Percentiles rank a stretch among this genome's conserved stretches.
Conservation (phyloP, 257 asterid species). For the Petunia axillaris region DNA sequence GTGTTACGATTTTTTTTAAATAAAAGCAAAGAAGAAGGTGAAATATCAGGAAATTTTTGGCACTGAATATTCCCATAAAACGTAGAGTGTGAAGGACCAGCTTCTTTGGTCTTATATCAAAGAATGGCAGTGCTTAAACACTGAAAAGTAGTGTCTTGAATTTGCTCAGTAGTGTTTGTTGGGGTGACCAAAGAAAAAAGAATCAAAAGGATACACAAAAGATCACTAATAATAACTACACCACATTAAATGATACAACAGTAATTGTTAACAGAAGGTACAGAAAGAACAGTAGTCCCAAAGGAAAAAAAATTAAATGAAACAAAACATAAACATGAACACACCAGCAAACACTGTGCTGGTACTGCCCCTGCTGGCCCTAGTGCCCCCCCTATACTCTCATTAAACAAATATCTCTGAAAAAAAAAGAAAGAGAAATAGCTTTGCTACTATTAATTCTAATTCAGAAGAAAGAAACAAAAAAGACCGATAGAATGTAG, state of each 20-base stretch:
- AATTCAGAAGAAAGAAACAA: slow-evolving; percentile 24
- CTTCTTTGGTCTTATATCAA: too few species aligned
- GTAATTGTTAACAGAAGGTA: not conserved
- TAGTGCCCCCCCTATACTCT: not conserved
- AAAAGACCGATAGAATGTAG: slow-evolving; percentile 18
- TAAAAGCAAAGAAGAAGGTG: not conserved
- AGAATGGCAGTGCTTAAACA: slow-evolving; percentile 20
- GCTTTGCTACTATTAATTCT: slow-evolving; percentile 64
- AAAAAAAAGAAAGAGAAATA: slow-evolving; percentile 24
- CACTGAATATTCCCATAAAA: not conserved
- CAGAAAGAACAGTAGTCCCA: slow-evolving; percentile 21
- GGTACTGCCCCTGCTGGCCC: not conserved
- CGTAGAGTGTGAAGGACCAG: too few species aligned
- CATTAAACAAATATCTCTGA: slow-evolving; percentile 32
- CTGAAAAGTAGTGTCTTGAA: slow-evolving; percentile 13
- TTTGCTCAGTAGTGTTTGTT: slow-evolving; percentile 4
- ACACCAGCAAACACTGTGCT: slow-evolving; percentile 22
- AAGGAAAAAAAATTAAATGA: slow-evolving; percentile 14
- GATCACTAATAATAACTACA: not conserved
- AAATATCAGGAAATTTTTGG: not conserved
- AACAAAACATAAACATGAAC: not conserved
- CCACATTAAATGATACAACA: slow-evolving; percentile 33
- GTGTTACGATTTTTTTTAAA: too few species aligned
- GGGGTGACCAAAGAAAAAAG: slow-evolving; percentile 6
- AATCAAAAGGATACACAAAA: slow-evolving; percentile 25